Evolutionary conservation across 2,329 filamentous ascomycete species (phyloP), one percentile per base, ranked within the genome.

Genomic region (Penicillium sp.): DNA sequence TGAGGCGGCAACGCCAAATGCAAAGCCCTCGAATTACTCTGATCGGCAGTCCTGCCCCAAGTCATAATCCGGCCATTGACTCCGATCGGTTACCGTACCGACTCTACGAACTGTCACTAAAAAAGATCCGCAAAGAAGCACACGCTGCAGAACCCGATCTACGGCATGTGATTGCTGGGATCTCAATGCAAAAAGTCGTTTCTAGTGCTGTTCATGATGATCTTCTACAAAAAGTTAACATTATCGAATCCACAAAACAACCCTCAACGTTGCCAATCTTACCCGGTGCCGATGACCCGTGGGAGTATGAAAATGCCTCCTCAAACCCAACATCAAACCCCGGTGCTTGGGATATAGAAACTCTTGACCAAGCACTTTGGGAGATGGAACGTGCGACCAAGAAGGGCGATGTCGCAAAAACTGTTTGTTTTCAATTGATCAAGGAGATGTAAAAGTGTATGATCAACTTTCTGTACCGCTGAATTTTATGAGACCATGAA

Each of bases 61-160:
- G 19, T 36, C 48, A 26, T 14, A 55, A 51, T 8, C 53, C 47
- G 16, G 42, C 47, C 16, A 47, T 55, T 32, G 59, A 61, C 49
- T 62, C 57, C 13, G 61, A 63, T 16, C 59, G 60, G 36, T 53
- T 63, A 19, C 59, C 62, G n/a, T 62, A 62, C 42, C 57, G 61
- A 42, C 51, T 64, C 14, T 64, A 58, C 29, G 56, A 63, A 29
- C 55, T 63, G 7, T 64, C 62, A 1, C 38, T 64, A 18, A 53
- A 61, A 48, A 64, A 64, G 35, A 63, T 64, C 6, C 56, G 60
- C 47, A 61, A 59, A 48, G 61, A 64, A 32, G 62, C 62, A 1
- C 55, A 55, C 30, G 52, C 61, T 6, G 52, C 56, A 11, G 59
- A 63, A 23, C 62, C 62, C 3, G 61, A 63, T 42, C 43, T 64